phyloP scores from a whole-genome alignment of 1,139 yeast genomes.

The Kurtzmaniella quercitrusa region DNA sequence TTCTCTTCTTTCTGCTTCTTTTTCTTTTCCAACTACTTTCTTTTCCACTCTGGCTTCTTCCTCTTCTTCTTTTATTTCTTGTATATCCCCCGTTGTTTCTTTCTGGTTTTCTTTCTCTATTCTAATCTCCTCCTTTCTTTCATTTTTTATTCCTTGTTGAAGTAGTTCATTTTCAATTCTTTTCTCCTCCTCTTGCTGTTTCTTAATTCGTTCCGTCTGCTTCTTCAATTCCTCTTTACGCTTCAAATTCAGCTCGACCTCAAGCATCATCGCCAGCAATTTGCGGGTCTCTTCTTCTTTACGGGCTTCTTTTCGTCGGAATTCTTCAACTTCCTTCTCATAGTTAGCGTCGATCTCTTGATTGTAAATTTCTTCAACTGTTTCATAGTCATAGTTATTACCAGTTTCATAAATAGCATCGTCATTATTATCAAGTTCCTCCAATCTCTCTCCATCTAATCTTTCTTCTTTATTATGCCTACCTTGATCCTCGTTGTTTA shows the following conservation, averaged over 20 bases:
- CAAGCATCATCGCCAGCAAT: background rate
- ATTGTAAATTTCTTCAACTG: constrained; percentile 10
- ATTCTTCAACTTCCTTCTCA: background rate
- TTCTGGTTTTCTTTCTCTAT: background rate
- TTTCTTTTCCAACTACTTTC: too few relatives aligned
- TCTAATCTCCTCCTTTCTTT: background rate
- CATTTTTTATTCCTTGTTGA: background rate
- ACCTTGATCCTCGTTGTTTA: too few relatives aligned
- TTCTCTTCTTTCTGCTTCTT: constrained; percentile 12
- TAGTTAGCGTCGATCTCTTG: constrained; percentile 3
- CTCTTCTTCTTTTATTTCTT: constrained; percentile 6
- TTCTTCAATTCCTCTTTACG: constrained; percentile 2
- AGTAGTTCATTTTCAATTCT: background rate
- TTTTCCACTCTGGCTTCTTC: constrained; percentile 4
- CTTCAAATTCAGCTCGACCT: background rate
- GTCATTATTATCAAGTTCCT: background rate
- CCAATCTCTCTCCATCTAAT: too few relatives aligned
- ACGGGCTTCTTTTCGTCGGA: background rate
- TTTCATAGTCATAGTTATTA: background rate
- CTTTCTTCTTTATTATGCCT: too few relatives aligned
- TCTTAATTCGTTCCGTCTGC: background rate
- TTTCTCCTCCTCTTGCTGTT: background rate
- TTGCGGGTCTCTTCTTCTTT: constrained; percentile 1
- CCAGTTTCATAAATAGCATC: background rate
- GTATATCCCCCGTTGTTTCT: too few relatives aligned